Evolutionary conservation across 768 basidiomycete species (phyloP).

Genomic region (Tulasnella sp.): DNA sequence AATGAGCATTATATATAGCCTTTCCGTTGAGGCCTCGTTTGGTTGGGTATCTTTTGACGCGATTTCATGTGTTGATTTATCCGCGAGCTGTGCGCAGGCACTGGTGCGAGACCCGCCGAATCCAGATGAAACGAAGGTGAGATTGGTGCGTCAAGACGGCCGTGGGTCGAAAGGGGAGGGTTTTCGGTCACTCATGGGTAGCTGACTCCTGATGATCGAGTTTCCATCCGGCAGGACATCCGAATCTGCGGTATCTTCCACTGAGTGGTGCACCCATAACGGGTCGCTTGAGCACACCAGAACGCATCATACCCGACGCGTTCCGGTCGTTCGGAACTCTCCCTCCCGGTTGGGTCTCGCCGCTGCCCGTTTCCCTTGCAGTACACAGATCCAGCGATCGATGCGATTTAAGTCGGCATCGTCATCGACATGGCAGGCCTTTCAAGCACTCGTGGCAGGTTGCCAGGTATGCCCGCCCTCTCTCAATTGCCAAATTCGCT

Average conservation of each 20-base stretch:
- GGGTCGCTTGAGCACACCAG: constrained; percentile 9
- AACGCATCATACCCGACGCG: not conserved
- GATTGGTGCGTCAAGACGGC: constrained; percentile 1
- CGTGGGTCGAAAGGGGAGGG: constrained; percentile 5
- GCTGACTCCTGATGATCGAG: not conserved
- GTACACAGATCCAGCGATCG: constrained; percentile 5
- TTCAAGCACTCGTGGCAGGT: not conserved
- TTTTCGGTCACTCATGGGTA: constrained; percentile 6
- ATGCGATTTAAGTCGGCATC: not conserved
- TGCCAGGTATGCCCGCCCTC: not conserved
- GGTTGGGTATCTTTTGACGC: constrained; percentile 8
- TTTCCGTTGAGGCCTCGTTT: not conserved
- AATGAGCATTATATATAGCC: constrained; percentile 2
- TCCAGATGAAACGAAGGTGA: constrained; percentile 11
- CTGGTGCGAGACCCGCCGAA: constrained; percentile 8
- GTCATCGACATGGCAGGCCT: constrained; percentile 5
- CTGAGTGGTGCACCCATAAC: not conserved
- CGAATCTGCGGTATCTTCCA: constrained; percentile 5
- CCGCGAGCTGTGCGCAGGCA: not conserved
- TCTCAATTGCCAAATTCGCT: not conserved
- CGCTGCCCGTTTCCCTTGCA: not conserved
- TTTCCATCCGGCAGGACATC: constrained; percentile 6
- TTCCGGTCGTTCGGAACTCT: not conserved
- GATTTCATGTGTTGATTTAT: not conserved
- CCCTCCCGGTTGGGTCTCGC: constrained; percentile 4